Base-by-base conservation (phyloP, 2,329 filamentous ascomycete genomes). In the Ascochyta rabiei region DNA sequence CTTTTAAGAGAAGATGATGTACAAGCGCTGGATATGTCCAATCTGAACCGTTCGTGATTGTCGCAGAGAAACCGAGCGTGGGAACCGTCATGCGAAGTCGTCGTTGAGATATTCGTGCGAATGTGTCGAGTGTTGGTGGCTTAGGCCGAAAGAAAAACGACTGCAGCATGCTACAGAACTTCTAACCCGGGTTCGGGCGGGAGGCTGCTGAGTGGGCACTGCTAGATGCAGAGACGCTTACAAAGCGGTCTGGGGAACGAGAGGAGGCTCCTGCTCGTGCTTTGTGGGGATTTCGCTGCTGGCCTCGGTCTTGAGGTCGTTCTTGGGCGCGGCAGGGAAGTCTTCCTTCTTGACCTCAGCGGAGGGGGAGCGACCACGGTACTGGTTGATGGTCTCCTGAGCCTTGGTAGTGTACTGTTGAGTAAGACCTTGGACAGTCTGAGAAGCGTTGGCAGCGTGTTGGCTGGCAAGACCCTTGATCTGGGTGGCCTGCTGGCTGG, bases 351-450 rank as follows among this genome's bases (percentile, higher is more conserved):
- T 70, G 50, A 71, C 63, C 49, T 75, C 71, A n/a, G 72, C 72
- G 6, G 72, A 74, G 33, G 69, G 56, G 41, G 73, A 73, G 38
- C 71, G 71, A 48, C 72, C 72, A 59, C 72, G 72, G 60, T 75
- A 74, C 53, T 72, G 67, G 61, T 73, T 73, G 58, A 76, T 71
- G 5, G 71, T 72, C 55, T 84, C 84, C 66, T 85, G 81, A 35
- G 85, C 86, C 76, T 86, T 85, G 67, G 77, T 75, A 56, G 81
- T 82, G 74, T 86, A 86, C 61, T 86, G 82, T 60, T 80, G 82
- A 46, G 86, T 81, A 57, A 86, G 84, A 61, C 79, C 80, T 72
- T 83, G 82, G 66, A 86, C 79, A 45, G 82, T 77, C 64, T 82
- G 82, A 54, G 83, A 80, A 16, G 84, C 84, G 60, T 82, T 83